These are phyloP conservation scores for Lycium ferocissimum DNA, from an alignment of 257 asterid species.

Conservation along the genomic window DNA sequence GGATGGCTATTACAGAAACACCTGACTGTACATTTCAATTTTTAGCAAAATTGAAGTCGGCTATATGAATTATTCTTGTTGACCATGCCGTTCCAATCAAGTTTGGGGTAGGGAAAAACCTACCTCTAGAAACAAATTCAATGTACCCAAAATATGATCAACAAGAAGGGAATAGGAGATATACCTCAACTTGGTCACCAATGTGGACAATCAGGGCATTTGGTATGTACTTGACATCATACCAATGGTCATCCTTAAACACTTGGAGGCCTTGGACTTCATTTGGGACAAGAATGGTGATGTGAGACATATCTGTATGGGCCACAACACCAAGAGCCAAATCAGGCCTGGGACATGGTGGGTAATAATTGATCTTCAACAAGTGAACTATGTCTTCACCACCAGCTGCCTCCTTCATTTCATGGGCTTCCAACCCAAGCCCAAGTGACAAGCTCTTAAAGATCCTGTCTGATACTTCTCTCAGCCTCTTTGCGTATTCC, in stretches of 20 bases:
- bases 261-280: constrained; percentile 92
- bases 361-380: constrained; percentile 83
- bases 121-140: neutral
- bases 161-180: neutral
- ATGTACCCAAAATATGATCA: neutral
- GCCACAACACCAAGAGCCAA: constrained; percentile 89
- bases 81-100: neutral
- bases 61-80: neutral
- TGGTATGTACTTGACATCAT: constrained; percentile 77
- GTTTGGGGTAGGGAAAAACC: neutral
- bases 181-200: constrained; percentile 92
- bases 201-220: constrained; percentile 84
- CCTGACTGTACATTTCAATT: too few relatives aligned
- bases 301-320: constrained; percentile 79
- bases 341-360: constrained; percentile 93
- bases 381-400: constrained; percentile 62
- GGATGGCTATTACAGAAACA: too few relatives aligned
- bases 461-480: constrained; percentile 56
- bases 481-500: constrained; percentile 56
- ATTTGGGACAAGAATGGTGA: constrained; percentile 82
- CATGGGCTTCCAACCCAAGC: constrained; percentile 60
- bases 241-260: constrained; percentile 67
- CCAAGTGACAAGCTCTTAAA: constrained; percentile 63
- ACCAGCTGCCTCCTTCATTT: constrained; percentile 59
- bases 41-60: neutral